phyloP scores from a whole-genome alignment of 1,139 yeast species.

The Yamadazyma membranifaciens region DNA sequence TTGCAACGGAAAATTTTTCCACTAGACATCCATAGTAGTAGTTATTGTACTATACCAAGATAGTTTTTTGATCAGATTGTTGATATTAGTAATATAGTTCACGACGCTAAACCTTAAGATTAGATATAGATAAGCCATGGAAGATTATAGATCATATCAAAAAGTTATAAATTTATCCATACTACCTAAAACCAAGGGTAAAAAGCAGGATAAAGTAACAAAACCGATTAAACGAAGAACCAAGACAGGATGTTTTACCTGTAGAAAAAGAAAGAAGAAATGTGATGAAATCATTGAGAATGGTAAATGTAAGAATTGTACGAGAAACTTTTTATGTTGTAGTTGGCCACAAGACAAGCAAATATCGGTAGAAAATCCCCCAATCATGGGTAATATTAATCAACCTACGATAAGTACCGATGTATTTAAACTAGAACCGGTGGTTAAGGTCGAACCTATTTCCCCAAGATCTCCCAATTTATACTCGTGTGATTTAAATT shows the following conservation, averaged over 20 bases:
- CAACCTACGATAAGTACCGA: not conserved
- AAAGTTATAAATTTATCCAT: conserved; percentile 39
- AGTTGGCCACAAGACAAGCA: conserved; percentile 33
- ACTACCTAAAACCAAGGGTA: conserved; percentile 15
- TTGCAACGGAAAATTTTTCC: not conserved
- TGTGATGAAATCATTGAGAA: conserved; percentile 43
- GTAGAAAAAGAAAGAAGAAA: conserved; percentile 48
- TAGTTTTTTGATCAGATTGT: too few relatives aligned
- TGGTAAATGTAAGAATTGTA: conserved; percentile 50
- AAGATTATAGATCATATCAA: conserved; percentile 41
- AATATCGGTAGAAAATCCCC: not conserved
- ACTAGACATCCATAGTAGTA: not conserved
- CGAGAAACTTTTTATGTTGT: conserved; percentile 47
- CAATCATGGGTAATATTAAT: not conserved
- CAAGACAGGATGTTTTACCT: conserved; percentile 44
- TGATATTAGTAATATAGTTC: too few relatives aligned
- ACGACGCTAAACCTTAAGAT: not conserved
- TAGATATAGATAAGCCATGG: conserved; percentile 8
- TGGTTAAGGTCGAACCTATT: not conserved
- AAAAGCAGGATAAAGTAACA: conserved; percentile 17
- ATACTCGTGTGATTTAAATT: not conserved
- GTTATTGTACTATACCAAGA: too few relatives aligned
- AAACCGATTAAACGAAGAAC: conserved; percentile 31
- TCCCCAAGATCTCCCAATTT: conserved; percentile 1
- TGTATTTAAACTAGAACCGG: not conserved